Conservation (phyloP, 805 yeast genomes). For the Wickerhamomyces bisporus region DNA sequence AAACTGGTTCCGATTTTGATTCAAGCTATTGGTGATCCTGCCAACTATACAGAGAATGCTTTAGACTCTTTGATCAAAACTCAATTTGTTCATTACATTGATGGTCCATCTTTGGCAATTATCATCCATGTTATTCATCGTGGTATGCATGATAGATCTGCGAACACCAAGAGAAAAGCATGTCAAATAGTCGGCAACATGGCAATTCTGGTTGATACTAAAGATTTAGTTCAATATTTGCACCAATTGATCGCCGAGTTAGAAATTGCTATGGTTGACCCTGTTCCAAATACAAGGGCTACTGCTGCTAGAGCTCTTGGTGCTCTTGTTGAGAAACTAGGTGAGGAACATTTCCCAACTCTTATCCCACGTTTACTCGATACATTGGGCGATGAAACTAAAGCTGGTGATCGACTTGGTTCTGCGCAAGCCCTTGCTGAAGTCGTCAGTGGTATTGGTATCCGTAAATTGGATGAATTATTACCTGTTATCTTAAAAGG, state of each 20-base stretch:
- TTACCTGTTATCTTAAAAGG: constrained; percentile 73
- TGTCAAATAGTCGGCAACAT: constrained; percentile 98
- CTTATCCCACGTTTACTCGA: constrained; percentile 75
- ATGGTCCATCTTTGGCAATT: constrained; percentile 94
- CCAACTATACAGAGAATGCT: constrained; percentile 83
- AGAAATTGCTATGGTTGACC: constrained; percentile 95
- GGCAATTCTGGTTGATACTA: constrained; percentile 90
- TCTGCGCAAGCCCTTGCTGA: constrained; percentile 96
- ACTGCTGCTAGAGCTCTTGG: constrained; percentile 98
- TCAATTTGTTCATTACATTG: constrained; percentile 95
- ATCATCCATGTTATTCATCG: constrained; percentile 92
- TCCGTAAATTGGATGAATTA: constrained; percentile 80
- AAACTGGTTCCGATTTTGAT: constrained; percentile 80
- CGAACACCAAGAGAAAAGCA: constrained; percentile 84
- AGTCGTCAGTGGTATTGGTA: constrained; percentile 88
- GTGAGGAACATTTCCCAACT: constrained; percentile 93
- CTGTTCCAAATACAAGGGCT: constrained; percentile 94
- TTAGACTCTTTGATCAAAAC: constrained; percentile 82
- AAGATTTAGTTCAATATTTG: constrained; percentile 81
- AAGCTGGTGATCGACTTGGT: constrained; percentile 90
- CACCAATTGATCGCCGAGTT: constrained; percentile 72
- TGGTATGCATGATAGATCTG: constrained; percentile 95
- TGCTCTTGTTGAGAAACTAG: constrained; percentile 90
- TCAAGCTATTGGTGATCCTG: constrained; percentile 94
- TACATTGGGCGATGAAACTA: constrained; percentile 70